Evolutionary conservation across 805 yeast species (phyloP).

Genomic region (Myxozyma kluyveri): DNA sequence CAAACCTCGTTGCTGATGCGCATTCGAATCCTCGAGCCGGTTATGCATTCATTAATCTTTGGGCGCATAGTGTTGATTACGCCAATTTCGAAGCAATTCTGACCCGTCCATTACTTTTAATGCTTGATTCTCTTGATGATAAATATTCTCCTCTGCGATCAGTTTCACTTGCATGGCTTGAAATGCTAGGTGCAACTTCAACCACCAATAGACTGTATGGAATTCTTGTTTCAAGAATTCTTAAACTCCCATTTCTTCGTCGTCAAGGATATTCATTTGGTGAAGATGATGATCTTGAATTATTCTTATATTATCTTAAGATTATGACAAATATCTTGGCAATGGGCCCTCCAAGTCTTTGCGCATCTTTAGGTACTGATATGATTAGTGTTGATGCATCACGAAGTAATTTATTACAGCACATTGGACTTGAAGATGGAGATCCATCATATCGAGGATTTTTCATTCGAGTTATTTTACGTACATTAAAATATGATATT

Average conservation of each 20-base stretch:
- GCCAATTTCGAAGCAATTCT: conserved; percentile 47
- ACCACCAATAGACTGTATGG: conserved; percentile 57
- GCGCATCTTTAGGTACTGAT: conserved; percentile 55
- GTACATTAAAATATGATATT: conserved; percentile 27
- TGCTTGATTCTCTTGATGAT: conserved; percentile 60
- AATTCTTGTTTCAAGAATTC: conserved; percentile 54
- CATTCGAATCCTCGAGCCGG: conserved; percentile 44
- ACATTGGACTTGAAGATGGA: conserved; percentile 29
- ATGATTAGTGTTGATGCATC: conserved; percentile 41
- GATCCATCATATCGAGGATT: conserved; percentile 30
- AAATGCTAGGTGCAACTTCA: conserved; percentile 28
- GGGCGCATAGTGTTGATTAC: conserved; percentile 68
- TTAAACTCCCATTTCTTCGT: conserved; percentile 42
- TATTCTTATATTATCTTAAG: conserved; percentile 60
- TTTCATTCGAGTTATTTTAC: conserved; percentile 26
- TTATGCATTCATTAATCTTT: conserved; percentile 59
- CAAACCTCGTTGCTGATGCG: conserved; percentile 50
- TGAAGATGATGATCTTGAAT: conserved; percentile 56
- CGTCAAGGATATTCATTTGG: conserved; percentile 36
- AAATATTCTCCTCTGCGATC: conserved; percentile 41
- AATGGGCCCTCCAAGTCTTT: conserved; percentile 43
- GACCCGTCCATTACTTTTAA: conserved; percentile 60
- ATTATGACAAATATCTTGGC: conserved; percentile 53
- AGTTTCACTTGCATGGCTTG: conserved; percentile 28
- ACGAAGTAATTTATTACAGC: conserved; percentile 27